Conservation (phyloP, 2,329 filamentous ascomycete genomes). For the Didymella pinodella region DNA sequence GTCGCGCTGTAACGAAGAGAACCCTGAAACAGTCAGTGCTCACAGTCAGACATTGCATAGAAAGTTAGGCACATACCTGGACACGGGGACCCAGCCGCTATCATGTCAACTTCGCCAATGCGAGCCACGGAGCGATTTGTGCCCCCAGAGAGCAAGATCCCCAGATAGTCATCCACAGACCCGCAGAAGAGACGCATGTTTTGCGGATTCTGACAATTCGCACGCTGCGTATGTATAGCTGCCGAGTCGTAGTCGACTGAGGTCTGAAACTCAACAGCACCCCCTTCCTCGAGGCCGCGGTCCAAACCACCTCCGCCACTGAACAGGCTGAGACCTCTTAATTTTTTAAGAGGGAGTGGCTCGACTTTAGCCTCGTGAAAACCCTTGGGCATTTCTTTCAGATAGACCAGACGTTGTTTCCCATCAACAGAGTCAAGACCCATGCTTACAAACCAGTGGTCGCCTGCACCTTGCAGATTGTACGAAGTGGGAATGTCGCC, state of each 20-base stretch:
- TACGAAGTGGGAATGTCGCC: slow-evolving; percentile 67
- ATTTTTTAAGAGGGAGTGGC: slow-evolving; percentile 39
- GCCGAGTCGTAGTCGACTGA: slow-evolving; percentile 70
- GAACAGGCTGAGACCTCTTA: slow-evolving; percentile 72
- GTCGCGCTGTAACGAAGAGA: slow-evolving; percentile 69
- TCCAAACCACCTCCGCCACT: slow-evolving; percentile 82
- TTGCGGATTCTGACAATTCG: slow-evolving; percentile 62
- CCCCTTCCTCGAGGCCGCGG: slow-evolving; percentile 75
- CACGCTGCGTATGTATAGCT: slow-evolving; percentile 77
- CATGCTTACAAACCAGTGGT: slow-evolving; percentile 69
- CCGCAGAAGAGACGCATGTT: slow-evolving; percentile 68
- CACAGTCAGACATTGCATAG: not conserved
- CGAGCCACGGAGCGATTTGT: slow-evolving; percentile 57
- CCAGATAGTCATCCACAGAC: slow-evolving; percentile 74
- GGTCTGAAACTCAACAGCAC: slow-evolving; percentile 69
- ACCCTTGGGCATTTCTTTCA: slow-evolving; percentile 14
- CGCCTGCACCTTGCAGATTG: slow-evolving; percentile 68
- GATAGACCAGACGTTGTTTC: slow-evolving; percentile 8
- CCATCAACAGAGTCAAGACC: slow-evolving; percentile 25
- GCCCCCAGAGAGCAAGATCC: slow-evolving; percentile 61
- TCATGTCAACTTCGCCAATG: slow-evolving; percentile 71
- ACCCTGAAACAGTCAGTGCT: slow-evolving; percentile 57
- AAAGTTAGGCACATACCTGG: slow-evolving; percentile 51
- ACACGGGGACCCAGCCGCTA: slow-evolving; percentile 78
- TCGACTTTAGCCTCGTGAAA: slow-evolving; percentile 65